Evolutionary conservation across 1,284 basidiomycete genomes (phyloP), one percentile per base, ranked within the genome.

Genomic region (Rhodofomes roseus): DNA sequence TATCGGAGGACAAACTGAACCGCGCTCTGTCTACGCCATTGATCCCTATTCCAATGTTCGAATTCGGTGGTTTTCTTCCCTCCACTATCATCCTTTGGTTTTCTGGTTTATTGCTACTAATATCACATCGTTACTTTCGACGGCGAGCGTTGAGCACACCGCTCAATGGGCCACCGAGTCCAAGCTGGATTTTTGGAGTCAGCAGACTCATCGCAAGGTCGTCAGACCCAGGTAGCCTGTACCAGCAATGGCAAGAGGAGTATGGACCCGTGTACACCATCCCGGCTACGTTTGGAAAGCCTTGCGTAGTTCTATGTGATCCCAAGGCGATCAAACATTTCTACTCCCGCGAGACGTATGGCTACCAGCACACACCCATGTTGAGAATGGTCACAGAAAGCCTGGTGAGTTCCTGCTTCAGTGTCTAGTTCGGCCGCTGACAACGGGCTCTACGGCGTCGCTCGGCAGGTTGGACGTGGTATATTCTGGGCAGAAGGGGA

Each of bases 241-340:
- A 68, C 58, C 75, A 76, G 57, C 60, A 64, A 18, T 76, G 76
- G 77, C 74, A 74, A 0, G 66, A 71, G 11, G 68, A 80, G 55
- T 84, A 83, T 51, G 84, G 85, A 4, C 67, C 75, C 5, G 81
- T 77, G 0, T 85, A 74, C 62, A 64, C 71, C 46, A 62, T 83
- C 23, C 76, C 82, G 0, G 65, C 66, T 0, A 62, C 70, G 0
- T 66, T 86, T 20, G 82, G 82, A 0, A 63, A 68, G 0, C 73
- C 62, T 7, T 69, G 68, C 22, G 70, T 85, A 22, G 67, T 83
- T 3, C 70, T 87, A 11, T 76, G 75, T 43, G 85, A 87, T 63
- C 80, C 83, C 0, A 83, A 80, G 63, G 85, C 84, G 0, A 71
- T 81, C 36, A 71, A 77, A 0, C 81, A 86, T 61, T 78, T 84